Evolutionary conservation across 2,329 filamentous ascomycete genomes (phyloP).

Genomic region (Spiromastix sp.): DNA sequence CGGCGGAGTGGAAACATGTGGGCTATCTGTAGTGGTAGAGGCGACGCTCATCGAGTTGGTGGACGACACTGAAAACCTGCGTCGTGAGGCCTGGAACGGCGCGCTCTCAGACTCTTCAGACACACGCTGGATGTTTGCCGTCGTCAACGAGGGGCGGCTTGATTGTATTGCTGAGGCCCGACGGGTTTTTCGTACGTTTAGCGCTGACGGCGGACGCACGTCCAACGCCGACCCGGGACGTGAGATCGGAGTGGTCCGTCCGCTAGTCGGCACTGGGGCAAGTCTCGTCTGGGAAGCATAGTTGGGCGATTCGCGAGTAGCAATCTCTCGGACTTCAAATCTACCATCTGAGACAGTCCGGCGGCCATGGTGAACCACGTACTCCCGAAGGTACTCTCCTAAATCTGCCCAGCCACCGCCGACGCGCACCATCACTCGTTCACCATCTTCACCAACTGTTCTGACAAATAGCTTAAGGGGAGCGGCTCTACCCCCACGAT

Average conservation of each 20-base stretch:
- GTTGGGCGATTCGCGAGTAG: slow-evolving; percentile 17
- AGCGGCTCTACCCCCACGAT: slow-evolving; percentile 68
- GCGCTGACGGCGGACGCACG: slow-evolving; percentile 27
- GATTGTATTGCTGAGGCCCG: slow-evolving; percentile 24
- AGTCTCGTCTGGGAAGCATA: slow-evolving; percentile 7
- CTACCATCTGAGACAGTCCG: slow-evolving; percentile 47
- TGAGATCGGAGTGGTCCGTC: slow-evolving; percentile 24
- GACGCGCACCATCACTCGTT: slow-evolving; percentile 95
- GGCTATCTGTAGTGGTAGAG: slow-evolving; percentile 18
- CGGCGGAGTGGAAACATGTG: slow-evolving; percentile 15
- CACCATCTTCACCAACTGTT: slow-evolving; percentile 76
- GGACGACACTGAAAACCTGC: slow-evolving; percentile 30
- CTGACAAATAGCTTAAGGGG: slow-evolving; percentile 94
- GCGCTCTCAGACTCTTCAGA: slow-evolving; percentile 20
- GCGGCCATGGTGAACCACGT: slow-evolving; percentile 83
- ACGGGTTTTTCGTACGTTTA: slow-evolving; percentile 28
- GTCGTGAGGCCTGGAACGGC: slow-evolving; percentile 18
- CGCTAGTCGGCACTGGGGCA: slow-evolving; percentile 11
- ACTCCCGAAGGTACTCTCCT: slow-evolving; percentile 88
- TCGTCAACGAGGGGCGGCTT: slow-evolving; percentile 17
- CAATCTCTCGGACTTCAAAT: slow-evolving; percentile 45
- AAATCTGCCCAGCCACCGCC: slow-evolving; percentile 98
- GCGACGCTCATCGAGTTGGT: slow-evolving; percentile 24
- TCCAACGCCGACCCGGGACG: slow-evolving; percentile 27
- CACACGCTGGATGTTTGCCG: slow-evolving; percentile 18